Evolutionary conservation across 1,139 yeast genomes (phyloP), one percentile per base, ranked within the genome.

Genomic region (Candida albicans): DNA sequence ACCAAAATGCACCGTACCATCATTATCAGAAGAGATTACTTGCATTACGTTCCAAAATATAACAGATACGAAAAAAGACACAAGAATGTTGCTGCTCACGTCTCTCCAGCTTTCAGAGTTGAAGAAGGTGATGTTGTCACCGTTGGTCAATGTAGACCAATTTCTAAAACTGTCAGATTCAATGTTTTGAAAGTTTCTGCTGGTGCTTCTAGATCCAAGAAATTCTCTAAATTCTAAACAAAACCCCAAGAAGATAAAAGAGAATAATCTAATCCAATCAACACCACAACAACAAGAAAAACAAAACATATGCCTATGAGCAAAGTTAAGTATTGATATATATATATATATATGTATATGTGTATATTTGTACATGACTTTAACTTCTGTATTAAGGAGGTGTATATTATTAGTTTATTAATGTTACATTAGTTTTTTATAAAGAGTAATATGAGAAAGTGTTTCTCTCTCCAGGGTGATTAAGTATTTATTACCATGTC

Each of bases 1-100:
- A 91, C 99, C 85, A 95, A 95, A 85, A 95, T 93, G 99, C 99
- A 93, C 95, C 95, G 99, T 85, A 95, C 99, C 70, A 87, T 95
- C 79, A 87, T 95, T 75, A 87, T 95, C 82, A 91, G 99, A 87
- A 93, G 99, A 83, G 99, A 93, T 73, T 95, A 95, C 95, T 89
- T 95, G 77, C 99, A 95, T 83, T 95, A 89, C 81, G 87, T 93
- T 76, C 96, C 98, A 77, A 93, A 95, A 87, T 93, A 93, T 84
- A 93, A 91, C 96, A 91, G 99, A 87, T 93, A 90, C 87, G 99
- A 93, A 84, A 93, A 93, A 89, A 91, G 99, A 84, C 99, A 93
- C 89, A 95, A 93, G 95, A 95, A 93, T 85, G 84, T 95, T 59
- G 95, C 99, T 74, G 99, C 97, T 67, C 99, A 93, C 83, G 89